Evolutionary conservation across 1,139 yeast genomes (phyloP).

Genomic region (Blastobotrys serpentis): DNA sequence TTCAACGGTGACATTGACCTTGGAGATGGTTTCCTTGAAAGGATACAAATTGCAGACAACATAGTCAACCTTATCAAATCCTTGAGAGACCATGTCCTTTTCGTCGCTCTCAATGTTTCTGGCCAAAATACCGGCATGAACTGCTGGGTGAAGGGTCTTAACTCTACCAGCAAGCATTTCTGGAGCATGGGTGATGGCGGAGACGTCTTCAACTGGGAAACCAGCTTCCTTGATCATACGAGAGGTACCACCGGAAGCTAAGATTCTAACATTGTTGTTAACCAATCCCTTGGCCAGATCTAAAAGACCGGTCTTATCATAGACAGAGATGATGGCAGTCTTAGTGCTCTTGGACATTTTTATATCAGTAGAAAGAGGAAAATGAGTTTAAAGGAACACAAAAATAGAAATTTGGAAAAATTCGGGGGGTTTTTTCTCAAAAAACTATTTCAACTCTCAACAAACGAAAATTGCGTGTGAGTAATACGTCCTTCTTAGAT

Average conservation of each 20-base stretch:
- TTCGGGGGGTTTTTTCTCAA: too few species aligned
- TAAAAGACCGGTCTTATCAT: slow-evolving; percentile 93
- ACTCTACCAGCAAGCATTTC: slow-evolving; percentile 99
- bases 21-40: slow-evolving; percentile 94
- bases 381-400: too few species aligned
- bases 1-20: slow-evolving; percentile 90
- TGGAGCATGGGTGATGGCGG: slow-evolving; percentile 94
- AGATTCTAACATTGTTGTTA: slow-evolving; percentile 81
- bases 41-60: slow-evolving; percentile 98
- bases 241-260: slow-evolving; percentile 98
- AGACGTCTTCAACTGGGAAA: slow-evolving; percentile 94
- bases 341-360: slow-evolving; percentile 43
- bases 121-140: slow-evolving; percentile 96
- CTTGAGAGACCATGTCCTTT: slow-evolving; percentile 78
- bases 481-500: slow-evolving; percentile 1
- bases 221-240: slow-evolving; percentile 94
- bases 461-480: neutral
- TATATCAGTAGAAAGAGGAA: neutral
- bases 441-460: too few species aligned
- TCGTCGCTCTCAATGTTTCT: slow-evolving; percentile 89
- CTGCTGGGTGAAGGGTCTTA: slow-evolving; percentile 97
- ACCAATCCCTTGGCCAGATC: slow-evolving; percentile 94
- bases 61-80: slow-evolving; percentile 91
- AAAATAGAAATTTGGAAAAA: too few species aligned
- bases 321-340: slow-evolving; percentile 94